Conservation (phyloP, 768 basidiomycete genomes). For the Candolleomyces aberdarensis region DNA sequence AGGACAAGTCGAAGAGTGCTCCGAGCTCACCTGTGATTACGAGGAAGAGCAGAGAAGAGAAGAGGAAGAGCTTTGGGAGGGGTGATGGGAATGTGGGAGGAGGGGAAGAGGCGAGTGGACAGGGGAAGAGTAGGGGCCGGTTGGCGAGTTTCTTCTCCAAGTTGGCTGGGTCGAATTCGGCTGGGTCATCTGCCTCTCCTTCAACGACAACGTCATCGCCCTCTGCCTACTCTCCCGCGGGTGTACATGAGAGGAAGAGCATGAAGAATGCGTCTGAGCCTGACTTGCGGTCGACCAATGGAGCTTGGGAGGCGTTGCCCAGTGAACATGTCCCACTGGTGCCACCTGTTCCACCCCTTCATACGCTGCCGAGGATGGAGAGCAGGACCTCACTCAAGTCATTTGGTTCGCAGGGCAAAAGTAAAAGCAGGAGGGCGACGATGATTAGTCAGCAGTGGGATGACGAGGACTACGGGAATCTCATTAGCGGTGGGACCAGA, state of each 20-base stretch:
- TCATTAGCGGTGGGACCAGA: too few species aligned
- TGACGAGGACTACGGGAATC: neutral
- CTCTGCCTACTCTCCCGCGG: neutral
- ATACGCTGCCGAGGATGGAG: neutral
- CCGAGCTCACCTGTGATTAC: neutral
- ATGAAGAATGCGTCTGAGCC: neutral
- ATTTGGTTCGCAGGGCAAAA: neutral
- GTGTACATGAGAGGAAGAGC: neutral
- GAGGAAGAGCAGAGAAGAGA: neutral
- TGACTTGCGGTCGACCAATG: neutral
- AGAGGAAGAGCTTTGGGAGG: constrained; percentile 8
- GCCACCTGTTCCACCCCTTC: constrained; percentile 2
- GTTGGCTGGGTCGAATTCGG: neutral
- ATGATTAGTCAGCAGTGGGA: neutral
- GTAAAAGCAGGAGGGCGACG: neutral
- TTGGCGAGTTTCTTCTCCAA: constrained; percentile 13
- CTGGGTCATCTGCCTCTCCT: neutral
- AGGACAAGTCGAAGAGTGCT: constrained; percentile 1
- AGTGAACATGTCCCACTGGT: constrained; percentile 5
- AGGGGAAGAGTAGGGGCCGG: constrained; percentile 8
- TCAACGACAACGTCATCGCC: neutral
- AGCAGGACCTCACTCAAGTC: neutral
- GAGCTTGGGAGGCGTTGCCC: neutral
- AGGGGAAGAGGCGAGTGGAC: neutral
- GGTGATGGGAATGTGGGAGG: constrained; percentile 4